A percentile compares a stretch with the other conserved stretches of the same genome.
These are phyloP conservation scores for Ceratocystiopsis sp. DNA, from an alignment of 2,329 filamentous ascomycete species.

Conservation along the genomic window DNA sequence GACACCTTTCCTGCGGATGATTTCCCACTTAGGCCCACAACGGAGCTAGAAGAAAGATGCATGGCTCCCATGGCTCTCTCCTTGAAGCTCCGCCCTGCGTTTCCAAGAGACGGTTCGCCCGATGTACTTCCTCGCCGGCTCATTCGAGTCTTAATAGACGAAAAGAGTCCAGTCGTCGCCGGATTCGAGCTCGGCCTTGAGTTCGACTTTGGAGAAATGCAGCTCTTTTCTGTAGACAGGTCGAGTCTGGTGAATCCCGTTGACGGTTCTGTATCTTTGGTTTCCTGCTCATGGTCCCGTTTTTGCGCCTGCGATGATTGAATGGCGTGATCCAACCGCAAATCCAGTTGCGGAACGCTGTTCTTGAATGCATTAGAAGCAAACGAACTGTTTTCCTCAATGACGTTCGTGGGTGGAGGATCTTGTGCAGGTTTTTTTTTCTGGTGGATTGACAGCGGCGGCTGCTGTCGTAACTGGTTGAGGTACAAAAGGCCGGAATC, in stretches of 20 bases:
- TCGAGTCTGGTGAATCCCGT: too few relatives aligned
- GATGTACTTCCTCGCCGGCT: constrained; percentile 7
- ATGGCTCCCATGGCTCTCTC: constrained; percentile 6
- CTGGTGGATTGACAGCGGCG: too few relatives aligned
- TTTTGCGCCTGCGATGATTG: too few relatives aligned
- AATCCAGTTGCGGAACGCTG: too few relatives aligned
- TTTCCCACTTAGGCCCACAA: not conserved
- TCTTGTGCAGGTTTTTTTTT: too few relatives aligned
- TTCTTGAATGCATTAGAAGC: too few relatives aligned
- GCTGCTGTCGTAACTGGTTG: not conserved
- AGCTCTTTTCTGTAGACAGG: constrained; percentile 1
- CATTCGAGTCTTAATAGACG: constrained; percentile 8
- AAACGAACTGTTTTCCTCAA: too few relatives aligned
- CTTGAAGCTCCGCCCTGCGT: constrained; percentile 5
- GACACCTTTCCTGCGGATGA: not conserved
- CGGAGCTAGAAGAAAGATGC: not conserved
- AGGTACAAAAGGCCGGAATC: constrained; percentile 1
- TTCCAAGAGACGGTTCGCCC: not conserved
- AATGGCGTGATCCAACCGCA: too few relatives aligned
- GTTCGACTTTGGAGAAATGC: constrained; percentile 1
- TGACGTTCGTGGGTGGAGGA: too few relatives aligned
- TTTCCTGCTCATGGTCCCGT: too few relatives aligned
- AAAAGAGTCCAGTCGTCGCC: constrained; percentile 4
- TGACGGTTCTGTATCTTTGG: not conserved
- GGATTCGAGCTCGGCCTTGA: not conserved